Percentiles rank a stretch among this genome's conserved stretches.
Evolutionary conservation across 306 rosid genomes (phyloP).

Genomic region (Echinosophora koreensis): DNA sequence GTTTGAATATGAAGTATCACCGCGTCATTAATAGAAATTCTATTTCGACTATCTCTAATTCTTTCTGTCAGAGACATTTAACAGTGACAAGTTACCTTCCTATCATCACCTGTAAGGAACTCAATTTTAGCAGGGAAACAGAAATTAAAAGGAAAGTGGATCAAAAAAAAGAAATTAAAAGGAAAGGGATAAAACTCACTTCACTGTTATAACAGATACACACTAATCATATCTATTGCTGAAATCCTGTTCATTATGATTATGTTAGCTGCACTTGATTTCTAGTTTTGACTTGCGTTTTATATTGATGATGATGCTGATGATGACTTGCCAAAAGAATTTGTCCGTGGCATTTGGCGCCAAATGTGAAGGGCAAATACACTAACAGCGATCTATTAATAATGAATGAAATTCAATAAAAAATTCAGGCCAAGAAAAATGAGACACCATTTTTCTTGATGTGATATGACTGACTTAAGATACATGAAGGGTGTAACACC

Average conservation of each 20-base stretch:
- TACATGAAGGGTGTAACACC: too few species aligned
- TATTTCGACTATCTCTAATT: too few species aligned
- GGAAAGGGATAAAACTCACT: too few species aligned
- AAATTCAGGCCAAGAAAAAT: too few species aligned
- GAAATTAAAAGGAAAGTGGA: too few species aligned
- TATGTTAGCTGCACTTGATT: conserved; percentile 42
- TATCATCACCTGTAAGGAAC: too few species aligned
- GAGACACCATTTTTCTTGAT: background rate
- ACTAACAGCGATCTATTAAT: too few species aligned
- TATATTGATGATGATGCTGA: conserved; percentile 20
- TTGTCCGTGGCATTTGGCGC: conserved; percentile 24
- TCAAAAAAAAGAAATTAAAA: too few species aligned
- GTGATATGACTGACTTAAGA: background rate
- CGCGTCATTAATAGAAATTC: background rate
- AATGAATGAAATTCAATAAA: background rate
- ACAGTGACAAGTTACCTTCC: too few species aligned
- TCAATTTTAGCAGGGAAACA: too few species aligned
- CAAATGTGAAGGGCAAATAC: conserved; percentile 7
- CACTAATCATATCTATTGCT: background rate
- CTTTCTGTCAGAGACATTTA: too few species aligned
- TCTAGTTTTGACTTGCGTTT: conserved; percentile 45
- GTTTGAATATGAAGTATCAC: conserved; percentile 30
- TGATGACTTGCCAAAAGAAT: background rate
- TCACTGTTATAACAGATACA: background rate
- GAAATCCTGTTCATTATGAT: conserved; percentile 36